These are phyloP conservation scores for Periglandula ipomoeae DNA, from an alignment of 2,329 filamentous ascomycete species.

Conservation along the genomic window DNA sequence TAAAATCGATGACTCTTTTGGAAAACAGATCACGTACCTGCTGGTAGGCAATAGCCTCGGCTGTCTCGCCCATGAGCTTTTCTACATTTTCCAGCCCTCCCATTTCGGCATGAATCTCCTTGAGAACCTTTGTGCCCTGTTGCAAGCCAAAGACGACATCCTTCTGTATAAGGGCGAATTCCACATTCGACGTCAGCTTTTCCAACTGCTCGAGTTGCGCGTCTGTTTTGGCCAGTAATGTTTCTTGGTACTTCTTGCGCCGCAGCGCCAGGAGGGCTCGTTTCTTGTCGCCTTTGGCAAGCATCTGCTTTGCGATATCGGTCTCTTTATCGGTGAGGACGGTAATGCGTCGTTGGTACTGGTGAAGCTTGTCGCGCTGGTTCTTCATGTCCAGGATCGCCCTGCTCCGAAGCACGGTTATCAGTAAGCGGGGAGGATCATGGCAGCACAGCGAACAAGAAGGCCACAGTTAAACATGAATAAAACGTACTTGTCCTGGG, in stretches of 20 bases:
- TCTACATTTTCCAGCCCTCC: constrained; percentile 89
- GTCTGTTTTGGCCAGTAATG: constrained; percentile 80
- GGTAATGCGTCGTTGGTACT: constrained; percentile 87
- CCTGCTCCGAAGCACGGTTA: constrained; percentile 35
- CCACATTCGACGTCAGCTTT: constrained; percentile 76
- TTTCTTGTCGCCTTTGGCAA: constrained; percentile 69
- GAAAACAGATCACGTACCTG: constrained; percentile 42
- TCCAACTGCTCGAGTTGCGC: constrained; percentile 90
- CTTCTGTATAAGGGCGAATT: constrained; percentile 95
- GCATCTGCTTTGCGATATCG: constrained; percentile 72
- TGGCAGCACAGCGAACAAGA: neutral
- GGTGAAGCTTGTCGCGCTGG: constrained; percentile 93
- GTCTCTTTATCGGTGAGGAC: constrained; percentile 82
- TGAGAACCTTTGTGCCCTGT: constrained; percentile 81
- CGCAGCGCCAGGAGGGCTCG: constrained; percentile 81
- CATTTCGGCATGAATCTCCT: constrained; percentile 92
- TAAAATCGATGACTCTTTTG: neutral
- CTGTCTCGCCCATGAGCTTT: constrained; percentile 87
- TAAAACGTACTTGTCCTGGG: constrained; percentile 70
- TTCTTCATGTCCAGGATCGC: constrained; percentile 96
- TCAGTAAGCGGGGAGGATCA: constrained; percentile 3
- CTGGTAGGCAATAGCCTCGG: constrained; percentile 87
- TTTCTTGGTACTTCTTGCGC: constrained; percentile 94
- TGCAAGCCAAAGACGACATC: constrained; percentile 88
- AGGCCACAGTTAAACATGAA: neutral